These are phyloP conservation scores for Euphorbia peplus DNA, from an alignment of 345 rosid genomes.

Conservation along the genomic window DNA sequence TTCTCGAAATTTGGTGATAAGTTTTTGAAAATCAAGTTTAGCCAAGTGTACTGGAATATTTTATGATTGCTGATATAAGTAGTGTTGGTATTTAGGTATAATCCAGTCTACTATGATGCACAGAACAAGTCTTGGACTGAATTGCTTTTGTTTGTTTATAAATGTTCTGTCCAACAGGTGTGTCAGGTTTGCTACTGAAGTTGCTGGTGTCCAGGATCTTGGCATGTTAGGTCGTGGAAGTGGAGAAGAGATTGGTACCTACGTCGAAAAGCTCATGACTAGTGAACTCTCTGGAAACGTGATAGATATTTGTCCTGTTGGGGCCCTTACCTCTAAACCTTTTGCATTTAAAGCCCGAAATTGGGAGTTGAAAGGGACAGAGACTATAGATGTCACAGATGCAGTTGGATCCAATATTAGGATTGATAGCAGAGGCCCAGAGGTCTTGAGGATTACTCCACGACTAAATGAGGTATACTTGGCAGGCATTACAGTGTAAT, in stretches of 20 bases:
- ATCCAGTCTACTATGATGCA: not conserved
- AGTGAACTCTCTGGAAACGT: constrained; percentile 99
- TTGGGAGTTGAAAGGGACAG: constrained; percentile 98
- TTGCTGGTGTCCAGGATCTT: constrained; percentile 99
- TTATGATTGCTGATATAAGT: not conserved
- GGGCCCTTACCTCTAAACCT: constrained; percentile 96
- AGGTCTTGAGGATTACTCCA: constrained; percentile 89
- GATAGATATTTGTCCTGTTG: constrained; percentile 97
- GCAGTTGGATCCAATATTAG: constrained; percentile 97
- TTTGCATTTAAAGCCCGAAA: constrained; percentile 98
- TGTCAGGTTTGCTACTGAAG: constrained; percentile 94
- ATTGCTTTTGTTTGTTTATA: not conserved
- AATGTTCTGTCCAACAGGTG: constrained; percentile 48
- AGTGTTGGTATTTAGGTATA: constrained; percentile 3
- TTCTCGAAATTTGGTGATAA: not conserved
- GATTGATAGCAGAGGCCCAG: constrained; percentile 98
- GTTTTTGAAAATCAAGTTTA: not conserved
- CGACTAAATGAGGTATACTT: constrained; percentile 82
- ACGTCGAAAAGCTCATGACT: constrained; percentile 97
- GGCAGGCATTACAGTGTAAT: constrained; percentile 7
- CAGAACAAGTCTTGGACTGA: constrained; percentile 9
- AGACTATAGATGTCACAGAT: constrained; percentile 90
- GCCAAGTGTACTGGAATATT: not conserved
- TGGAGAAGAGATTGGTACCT: constrained; percentile 99
- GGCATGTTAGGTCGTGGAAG: constrained; percentile 99